Percentiles rank a stretch among this genome's conserved stretches.
Evolutionary conservation across 352 stramenopile species (phyloP).

Genomic region (Globisporangium okanoganense): DNA sequence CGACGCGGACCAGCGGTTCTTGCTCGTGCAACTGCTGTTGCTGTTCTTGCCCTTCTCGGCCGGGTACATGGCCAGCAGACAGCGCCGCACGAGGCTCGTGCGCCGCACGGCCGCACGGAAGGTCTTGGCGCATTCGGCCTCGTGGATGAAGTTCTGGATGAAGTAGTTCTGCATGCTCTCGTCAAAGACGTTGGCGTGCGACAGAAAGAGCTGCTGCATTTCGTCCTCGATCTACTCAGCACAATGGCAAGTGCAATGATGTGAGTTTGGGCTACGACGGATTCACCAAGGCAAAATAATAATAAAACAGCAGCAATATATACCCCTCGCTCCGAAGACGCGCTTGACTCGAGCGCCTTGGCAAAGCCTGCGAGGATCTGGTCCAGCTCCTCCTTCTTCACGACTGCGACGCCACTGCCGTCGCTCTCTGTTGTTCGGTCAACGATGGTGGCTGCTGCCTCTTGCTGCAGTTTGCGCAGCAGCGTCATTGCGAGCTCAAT

Average conservation of each 20-base stretch:
- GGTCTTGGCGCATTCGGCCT: constrained; percentile 61
- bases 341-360: constrained; percentile 44
- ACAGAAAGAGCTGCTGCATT: constrained; percentile 71
- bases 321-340: constrained; percentile 36
- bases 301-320: constrained; percentile 6
- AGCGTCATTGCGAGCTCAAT: constrained; percentile 57
- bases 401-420: constrained; percentile 18
- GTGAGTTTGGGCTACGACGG: background rate
- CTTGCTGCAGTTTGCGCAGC: constrained; percentile 52
- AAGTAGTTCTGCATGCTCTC: constrained; percentile 85
- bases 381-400: constrained; percentile 47
- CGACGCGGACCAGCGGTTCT: constrained; percentile 35
- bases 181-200: constrained; percentile 81
- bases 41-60: constrained; percentile 26
- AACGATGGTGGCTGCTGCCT: constrained; percentile 11
- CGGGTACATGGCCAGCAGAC: constrained; percentile 69
- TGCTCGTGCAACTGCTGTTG: constrained; percentile 13
- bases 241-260: background rate
- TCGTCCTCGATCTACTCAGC: constrained; percentile 60
- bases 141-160: constrained; percentile 84
- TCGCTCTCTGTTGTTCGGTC: constrained; percentile 15
- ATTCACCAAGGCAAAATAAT: background rate
- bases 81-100: constrained; percentile 71
- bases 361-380: constrained; percentile 63
- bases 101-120: constrained; percentile 63